phyloP scores from a whole-genome alignment of 2,329 filamentous ascomycete species.

The Neofusicoccum sp. region DNA sequence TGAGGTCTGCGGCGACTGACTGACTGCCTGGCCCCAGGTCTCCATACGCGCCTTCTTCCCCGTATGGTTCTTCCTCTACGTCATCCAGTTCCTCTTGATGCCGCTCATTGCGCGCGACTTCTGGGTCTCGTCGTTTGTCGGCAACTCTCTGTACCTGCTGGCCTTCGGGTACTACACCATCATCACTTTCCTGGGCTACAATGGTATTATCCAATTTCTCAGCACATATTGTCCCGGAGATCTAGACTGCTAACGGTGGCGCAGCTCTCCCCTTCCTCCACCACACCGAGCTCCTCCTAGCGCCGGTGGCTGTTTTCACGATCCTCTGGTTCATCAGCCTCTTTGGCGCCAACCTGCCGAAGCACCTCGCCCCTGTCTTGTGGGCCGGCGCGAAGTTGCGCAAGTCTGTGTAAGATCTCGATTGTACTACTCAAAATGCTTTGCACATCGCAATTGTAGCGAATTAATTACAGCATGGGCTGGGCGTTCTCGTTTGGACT shows the following conservation, averaged over 20 bases:
- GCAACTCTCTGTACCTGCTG: constrained; percentile 65
- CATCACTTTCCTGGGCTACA: constrained; percentile 68
- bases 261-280: constrained; percentile 63
- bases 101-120: constrained; percentile 57
- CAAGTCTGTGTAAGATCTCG: constrained; percentile 33
- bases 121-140: constrained; percentile 59
- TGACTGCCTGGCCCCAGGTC: constrained; percentile 40
- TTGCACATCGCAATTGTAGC: constrained; percentile 10
- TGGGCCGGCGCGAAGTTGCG: constrained; percentile 49
- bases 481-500: background rate
- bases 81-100: constrained; percentile 66
- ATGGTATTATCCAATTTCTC: constrained; percentile 40
- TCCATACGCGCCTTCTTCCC: constrained; percentile 67
- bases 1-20: background rate
- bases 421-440: background rate
- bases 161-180: constrained; percentile 66
- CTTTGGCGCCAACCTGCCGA: constrained; percentile 52
- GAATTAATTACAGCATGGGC: constrained; percentile 1
- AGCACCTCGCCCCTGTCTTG: constrained; percentile 50
- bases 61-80: constrained; percentile 65
- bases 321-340: constrained; percentile 58
- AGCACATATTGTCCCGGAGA: background rate
- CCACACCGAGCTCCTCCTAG: constrained; percentile 64
- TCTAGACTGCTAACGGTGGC: constrained; percentile 18
- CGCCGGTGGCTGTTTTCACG: constrained; percentile 59